Conservation (phyloP, 306 rosid genomes). For the Vigna mungo region DNA sequence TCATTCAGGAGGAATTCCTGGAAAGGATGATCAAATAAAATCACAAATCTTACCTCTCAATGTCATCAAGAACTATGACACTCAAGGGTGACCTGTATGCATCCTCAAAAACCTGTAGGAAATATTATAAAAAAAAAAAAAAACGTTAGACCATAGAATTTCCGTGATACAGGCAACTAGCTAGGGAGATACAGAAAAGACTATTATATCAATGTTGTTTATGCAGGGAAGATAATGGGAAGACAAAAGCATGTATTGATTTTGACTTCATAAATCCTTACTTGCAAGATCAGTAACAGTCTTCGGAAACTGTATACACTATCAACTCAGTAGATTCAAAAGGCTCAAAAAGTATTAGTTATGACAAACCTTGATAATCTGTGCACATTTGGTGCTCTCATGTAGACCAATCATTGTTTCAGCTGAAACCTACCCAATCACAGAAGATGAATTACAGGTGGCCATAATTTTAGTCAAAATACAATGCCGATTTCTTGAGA, state of each 20-base stretch:
- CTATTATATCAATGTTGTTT: slow-evolving; percentile 6
- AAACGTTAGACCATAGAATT: slow-evolving; percentile 38
- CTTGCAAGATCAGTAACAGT: slow-evolving; percentile 17
- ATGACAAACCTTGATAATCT: slow-evolving; percentile 88
- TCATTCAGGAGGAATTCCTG: slow-evolving; percentile 6
- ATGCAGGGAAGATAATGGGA: slow-evolving; percentile 19
- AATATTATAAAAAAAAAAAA: no score
- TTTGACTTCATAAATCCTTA: slow-evolving; percentile 40
- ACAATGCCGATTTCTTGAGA: slow-evolving; percentile 37
- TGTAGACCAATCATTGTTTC: slow-evolving; percentile 96
- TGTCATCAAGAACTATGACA: slow-evolving; percentile 92
- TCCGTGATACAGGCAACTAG: slow-evolving; percentile 15
- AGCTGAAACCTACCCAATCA: slow-evolving; percentile 74
- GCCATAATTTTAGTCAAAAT: slow-evolving; percentile 30
- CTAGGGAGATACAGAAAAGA: slow-evolving; percentile 32
- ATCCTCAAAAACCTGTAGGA: slow-evolving; percentile 90
- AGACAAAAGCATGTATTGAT: slow-evolving; percentile 37
- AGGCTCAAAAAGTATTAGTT: slow-evolving; percentile 28
- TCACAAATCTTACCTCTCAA: slow-evolving; percentile 74
- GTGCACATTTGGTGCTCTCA: slow-evolving; percentile 93
- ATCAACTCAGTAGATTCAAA: slow-evolving; percentile 12
- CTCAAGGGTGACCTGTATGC: slow-evolving; percentile 98
- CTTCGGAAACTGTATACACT: slow-evolving; percentile 22
- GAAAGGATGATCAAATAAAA: slow-evolving; percentile 43
- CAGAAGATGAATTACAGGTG: slow-evolving; percentile 37